Percentiles rank a stretch among this genome's conserved stretches.
Conservation (phyloP, 2,329 filamentous ascomycete species). For the Proliferodiscus dingleyae region DNA sequence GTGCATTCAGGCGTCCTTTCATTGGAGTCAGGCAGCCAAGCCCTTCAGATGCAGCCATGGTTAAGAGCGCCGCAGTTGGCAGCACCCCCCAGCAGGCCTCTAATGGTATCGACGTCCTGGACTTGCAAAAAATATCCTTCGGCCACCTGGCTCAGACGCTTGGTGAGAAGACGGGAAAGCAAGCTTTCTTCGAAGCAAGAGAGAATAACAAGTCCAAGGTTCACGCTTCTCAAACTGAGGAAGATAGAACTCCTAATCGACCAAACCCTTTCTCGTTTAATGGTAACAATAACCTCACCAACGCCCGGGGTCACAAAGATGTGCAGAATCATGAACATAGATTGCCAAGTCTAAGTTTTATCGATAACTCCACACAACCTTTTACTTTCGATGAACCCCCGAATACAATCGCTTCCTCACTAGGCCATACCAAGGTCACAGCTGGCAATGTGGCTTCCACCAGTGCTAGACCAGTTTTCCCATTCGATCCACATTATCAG, state of each 20-base stretch:
- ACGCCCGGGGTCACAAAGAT: background rate
- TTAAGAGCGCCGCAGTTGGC: slow-evolving; percentile 22
- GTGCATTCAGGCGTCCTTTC: background rate
- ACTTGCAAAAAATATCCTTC: slow-evolving; percentile 2
- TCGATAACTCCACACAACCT: background rate
- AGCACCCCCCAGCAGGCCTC: background rate
- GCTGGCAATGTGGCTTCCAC: background rate
- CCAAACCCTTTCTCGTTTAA: background rate
- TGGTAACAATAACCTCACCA: background rate
- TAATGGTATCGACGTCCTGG: background rate
- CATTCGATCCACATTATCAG: background rate
- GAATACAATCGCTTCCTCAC: background rate
- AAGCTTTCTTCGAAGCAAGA: slow-evolving; percentile 29
- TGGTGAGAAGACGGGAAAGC: slow-evolving; percentile 27
- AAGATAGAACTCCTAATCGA: background rate
- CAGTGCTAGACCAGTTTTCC: background rate
- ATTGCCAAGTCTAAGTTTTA: background rate
- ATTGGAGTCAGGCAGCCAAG: slow-evolving; percentile 27
- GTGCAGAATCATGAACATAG: no score
- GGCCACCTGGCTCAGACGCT: slow-evolving; percentile 15
- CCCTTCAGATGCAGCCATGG: slow-evolving; percentile 36
- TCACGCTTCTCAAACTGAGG: slow-evolving; percentile 2
- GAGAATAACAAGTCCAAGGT: slow-evolving; percentile 27
- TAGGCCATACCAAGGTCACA: background rate
- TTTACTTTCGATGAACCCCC: background rate